phyloP scores from a whole-genome alignment of 352 stramenopile genomes.

The Phytophthora nicotianae region DNA sequence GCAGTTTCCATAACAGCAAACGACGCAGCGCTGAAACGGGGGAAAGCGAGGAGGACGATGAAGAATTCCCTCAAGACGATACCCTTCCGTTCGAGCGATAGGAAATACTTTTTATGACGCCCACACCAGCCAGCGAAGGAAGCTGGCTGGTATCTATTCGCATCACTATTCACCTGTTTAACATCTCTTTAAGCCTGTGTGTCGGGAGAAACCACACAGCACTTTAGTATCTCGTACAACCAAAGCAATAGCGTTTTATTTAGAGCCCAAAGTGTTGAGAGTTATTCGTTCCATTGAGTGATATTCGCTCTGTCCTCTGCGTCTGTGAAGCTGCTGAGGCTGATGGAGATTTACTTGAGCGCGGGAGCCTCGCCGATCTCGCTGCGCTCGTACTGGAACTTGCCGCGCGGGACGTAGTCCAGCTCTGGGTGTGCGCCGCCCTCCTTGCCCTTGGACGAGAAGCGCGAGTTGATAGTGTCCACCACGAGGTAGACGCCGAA shows the following conservation, averaged over 20 bases:
- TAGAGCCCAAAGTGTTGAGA: slow-evolving; percentile 14
- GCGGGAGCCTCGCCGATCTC: slow-evolving; percentile 68
- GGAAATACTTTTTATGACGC: slow-evolving; percentile 6
- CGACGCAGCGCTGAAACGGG: slow-evolving; percentile 32
- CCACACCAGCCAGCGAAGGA: slow-evolving; percentile 15
- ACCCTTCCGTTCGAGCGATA: slow-evolving; percentile 25
- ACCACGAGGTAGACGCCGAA: slow-evolving; percentile 83
- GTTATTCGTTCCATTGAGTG: background rate
- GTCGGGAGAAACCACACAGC: background rate
- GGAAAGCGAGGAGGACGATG: slow-evolving; percentile 37
- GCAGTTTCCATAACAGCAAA: slow-evolving; percentile 33
- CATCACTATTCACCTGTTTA: slow-evolving; percentile 8
- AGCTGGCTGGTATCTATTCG: slow-evolving; percentile 15
- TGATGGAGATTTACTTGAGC: slow-evolving; percentile 30
- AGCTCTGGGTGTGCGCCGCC: slow-evolving; percentile 39
- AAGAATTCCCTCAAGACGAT: slow-evolving; percentile 42
- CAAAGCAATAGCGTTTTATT: slow-evolving; percentile 38
- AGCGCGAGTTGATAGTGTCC: slow-evolving; percentile 60
- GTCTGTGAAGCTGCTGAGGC: slow-evolving; percentile 6
- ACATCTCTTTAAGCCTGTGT: slow-evolving; percentile 3
- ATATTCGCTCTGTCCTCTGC: background rate
- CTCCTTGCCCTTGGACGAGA: slow-evolving; percentile 36
- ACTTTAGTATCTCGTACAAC: slow-evolving; percentile 13
- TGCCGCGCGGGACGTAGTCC: slow-evolving; percentile 43
- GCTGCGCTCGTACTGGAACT: slow-evolving; percentile 59